Percentiles rank a stretch among this genome's conserved stretches.
phyloP scores from a whole-genome alignment of 2,329 filamentous ascomycete genomes.

The Cladosporium sp. region DNA sequence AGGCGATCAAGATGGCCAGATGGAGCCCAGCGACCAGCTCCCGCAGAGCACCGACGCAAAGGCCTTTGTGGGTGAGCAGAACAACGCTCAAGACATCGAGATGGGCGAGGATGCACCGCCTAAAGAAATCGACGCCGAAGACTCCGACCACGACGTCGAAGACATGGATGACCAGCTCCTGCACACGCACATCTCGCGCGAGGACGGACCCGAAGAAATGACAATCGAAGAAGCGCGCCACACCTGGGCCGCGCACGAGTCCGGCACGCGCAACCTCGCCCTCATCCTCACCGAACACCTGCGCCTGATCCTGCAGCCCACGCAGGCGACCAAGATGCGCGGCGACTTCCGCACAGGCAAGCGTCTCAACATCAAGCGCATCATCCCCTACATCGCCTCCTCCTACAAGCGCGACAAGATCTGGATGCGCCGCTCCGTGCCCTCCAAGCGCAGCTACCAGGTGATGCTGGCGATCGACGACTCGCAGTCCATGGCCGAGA shows the following conservation, averaged over 20 bases:
- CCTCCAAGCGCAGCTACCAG: constrained; percentile 91
- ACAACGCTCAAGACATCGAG: constrained; percentile 34
- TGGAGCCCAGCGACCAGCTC: constrained; percentile 20
- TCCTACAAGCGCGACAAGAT: constrained; percentile 99
- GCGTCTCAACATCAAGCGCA: constrained; percentile 96
- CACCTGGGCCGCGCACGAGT: constrained; percentile 81
- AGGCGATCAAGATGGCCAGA: constrained; percentile 29
- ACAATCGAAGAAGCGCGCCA: constrained; percentile 54
- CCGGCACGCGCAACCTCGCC: constrained; percentile 75
- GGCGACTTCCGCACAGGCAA: constrained; percentile 97
- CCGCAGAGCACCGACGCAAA: constrained; percentile 30
- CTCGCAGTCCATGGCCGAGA: constrained; percentile 87
- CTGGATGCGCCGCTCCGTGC: constrained; percentile 92
- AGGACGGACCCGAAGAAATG: constrained; percentile 16
- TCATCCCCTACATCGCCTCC: constrained; percentile 98
- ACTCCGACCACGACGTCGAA: constrained; percentile 33
- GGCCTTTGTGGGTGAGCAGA: constrained; percentile 42
- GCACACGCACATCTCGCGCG: constrained; percentile 58
- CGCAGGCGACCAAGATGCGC: constrained; percentile 89
- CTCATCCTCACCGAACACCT: constrained; percentile 89
- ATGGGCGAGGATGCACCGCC: constrained; percentile 22
- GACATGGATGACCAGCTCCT: constrained; percentile 56
- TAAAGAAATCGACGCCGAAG: constrained; percentile 29
- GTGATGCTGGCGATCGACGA: constrained; percentile 97
- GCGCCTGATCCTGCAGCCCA: constrained; percentile 89